Evolutionary conservation across 345 rosid genomes (phyloP).

Genomic region (Gossypium thurberi): DNA sequence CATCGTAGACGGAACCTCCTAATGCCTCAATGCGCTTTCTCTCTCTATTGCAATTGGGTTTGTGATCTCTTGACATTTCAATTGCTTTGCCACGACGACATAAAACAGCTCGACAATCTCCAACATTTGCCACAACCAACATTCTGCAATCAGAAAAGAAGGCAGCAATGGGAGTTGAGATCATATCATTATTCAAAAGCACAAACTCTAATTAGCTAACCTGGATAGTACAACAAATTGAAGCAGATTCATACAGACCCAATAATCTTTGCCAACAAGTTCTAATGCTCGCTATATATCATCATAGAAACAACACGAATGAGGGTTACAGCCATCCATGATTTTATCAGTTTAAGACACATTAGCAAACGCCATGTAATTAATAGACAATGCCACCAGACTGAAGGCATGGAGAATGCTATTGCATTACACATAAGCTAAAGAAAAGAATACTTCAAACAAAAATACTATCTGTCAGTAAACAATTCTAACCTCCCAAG

Average conservation of each 20-base stretch:
- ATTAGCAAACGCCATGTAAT: background rate
- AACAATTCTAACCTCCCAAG: constrained; percentile 57
- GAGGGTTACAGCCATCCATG: background rate
- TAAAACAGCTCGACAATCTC: constrained; percentile 87
- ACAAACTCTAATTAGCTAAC: background rate
- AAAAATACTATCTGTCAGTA: background rate
- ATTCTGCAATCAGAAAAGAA: constrained; percentile 33
- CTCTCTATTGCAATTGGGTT: constrained; percentile 61
- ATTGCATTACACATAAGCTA: background rate
- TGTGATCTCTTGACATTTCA: constrained; percentile 88
- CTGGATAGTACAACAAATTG: background rate
- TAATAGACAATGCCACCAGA: background rate
- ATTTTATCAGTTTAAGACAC: background rate
- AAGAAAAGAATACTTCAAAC: background rate
- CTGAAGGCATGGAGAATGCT: background rate
- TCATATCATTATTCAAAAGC: background rate
- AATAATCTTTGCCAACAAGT: background rate
- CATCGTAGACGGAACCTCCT: constrained; percentile 62
- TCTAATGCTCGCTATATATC: background rate
- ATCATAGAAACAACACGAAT: background rate
- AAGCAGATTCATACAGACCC: background rate
- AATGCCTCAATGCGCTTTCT: constrained; percentile 62
- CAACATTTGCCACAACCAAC: constrained; percentile 84
- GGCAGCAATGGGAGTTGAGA: background rate
- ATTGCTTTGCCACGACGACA: constrained; percentile 75